Evolutionary conservation across 2,329 filamentous ascomycete genomes (phyloP).

Genomic region (Penicillium verrucosum): DNA sequence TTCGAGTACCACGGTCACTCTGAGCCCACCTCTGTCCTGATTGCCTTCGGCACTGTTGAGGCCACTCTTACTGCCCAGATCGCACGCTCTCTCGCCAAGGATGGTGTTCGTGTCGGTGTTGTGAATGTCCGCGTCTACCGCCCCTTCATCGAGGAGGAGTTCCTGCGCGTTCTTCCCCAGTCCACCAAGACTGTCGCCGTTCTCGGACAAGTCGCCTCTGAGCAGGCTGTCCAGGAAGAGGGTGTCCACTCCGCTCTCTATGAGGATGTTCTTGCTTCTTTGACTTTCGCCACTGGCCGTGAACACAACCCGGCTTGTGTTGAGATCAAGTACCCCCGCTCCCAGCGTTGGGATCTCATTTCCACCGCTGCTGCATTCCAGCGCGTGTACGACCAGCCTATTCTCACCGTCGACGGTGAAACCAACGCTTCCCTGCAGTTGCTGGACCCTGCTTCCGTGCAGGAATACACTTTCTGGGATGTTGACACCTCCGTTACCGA

Average conservation of each 20-base stretch:
- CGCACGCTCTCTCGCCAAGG: conserved; percentile 65
- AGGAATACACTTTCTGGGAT: conserved; percentile 95
- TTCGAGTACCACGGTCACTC: conserved; percentile 93
- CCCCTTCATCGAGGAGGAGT: conserved; percentile 91
- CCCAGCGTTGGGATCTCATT: conserved; percentile 60
- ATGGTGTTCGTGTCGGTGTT: conserved; percentile 76
- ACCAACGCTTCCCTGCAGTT: conserved; percentile 49
- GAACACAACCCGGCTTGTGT: conserved; percentile 62
- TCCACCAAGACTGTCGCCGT: conserved; percentile 75
- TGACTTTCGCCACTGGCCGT: conserved; percentile 73
- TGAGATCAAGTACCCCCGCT: conserved; percentile 87
- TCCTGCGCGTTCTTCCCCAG: conserved; percentile 75
- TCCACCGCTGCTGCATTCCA: conserved; percentile 46
- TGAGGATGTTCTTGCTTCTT: conserved; percentile 81
- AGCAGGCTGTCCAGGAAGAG: conserved; percentile 68
- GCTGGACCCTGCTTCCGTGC: conserved; percentile 54
- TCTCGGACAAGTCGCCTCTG: conserved; percentile 79
- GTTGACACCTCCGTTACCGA: conserved; percentile 69
- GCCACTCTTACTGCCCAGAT: conserved; percentile 81
- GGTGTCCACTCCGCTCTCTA: conserved; percentile 82
- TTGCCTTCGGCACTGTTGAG: conserved; percentile 91
- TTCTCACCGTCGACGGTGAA: conserved; percentile 29
- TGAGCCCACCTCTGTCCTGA: conserved; percentile 74
- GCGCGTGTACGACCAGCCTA: conserved; percentile 42
- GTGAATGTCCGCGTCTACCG: conserved; percentile 91